Evolutionary conservation across 2,329 filamentous ascomycete genomes (phyloP), one percentile per base, ranked within the genome.

Genomic region (Trichoderma lentiforme): DNA sequence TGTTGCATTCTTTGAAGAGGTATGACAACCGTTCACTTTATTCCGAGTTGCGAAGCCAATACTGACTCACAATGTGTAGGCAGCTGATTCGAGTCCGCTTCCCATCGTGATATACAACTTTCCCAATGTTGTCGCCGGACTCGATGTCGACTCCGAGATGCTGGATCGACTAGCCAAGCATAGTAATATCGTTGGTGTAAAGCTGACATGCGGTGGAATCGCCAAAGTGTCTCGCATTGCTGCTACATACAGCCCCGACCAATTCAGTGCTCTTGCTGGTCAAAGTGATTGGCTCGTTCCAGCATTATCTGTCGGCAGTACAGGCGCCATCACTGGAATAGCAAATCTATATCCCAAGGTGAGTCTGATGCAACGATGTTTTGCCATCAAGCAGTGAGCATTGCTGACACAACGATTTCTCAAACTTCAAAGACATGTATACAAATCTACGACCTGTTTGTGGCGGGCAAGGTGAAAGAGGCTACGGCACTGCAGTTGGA

Each of bases 31-130:
- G 0, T 43, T 18, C 15, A 18, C 18, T 18, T n/a, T n/a, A n/a
- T 43, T n/a, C 39, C 18, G 39, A 24, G 14, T 11, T 9, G 4
- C 30, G 1, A 14, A 21, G 8, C 4, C 9, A 7, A 53, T 12
- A 39, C 39, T 69, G 18, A 69, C 24, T 3, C 3, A 24, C 15
- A 15, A 15, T 36, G 36, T 15, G 39, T 77, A 79, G 73, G 80
- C 92, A 4, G 91, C 91, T 2, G 83, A 86, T 64, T 85, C 85
- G 2, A 89, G 86, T 21, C 85, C 87, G 0, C 78, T 93, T 1
- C 91, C 91, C 0, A 83, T 93, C 28, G 81, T 93, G 53, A 89
- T 93, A 72, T 93, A 93, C 84, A 93, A 93, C 81, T 93, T 90
- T 83, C 91, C 91, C 2, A 89, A 85, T 6, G 90, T 91, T 4